Evolutionary conservation across 2,329 filamentous ascomycete species (phyloP).

Genomic region (Pseudovirgaria hyperparasitica): DNA sequence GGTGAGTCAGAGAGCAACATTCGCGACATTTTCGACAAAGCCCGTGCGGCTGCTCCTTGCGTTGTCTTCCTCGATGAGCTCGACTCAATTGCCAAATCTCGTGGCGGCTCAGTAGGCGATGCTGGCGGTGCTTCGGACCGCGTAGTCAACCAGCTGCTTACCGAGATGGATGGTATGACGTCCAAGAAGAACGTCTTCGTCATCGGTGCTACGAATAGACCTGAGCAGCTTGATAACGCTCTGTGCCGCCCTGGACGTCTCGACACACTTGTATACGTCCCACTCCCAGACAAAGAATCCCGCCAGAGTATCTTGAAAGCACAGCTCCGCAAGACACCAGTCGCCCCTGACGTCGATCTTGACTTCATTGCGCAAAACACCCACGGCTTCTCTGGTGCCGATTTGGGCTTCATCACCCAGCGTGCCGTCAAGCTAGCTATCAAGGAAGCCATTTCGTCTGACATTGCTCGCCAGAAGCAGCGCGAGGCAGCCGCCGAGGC

Average conservation of each 20-base stretch:
- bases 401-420: slow-evolving; percentile 98
- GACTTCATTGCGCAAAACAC: slow-evolving; percentile 91
- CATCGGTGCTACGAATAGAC: slow-evolving; percentile 96
- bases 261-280: slow-evolving; percentile 96
- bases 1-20: slow-evolving; percentile 99
- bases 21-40: slow-evolving; percentile 99
- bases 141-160: slow-evolving; percentile 98
- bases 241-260: slow-evolving; percentile 97
- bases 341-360: slow-evolving; percentile 76
- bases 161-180: slow-evolving; percentile 99
- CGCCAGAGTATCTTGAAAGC: slow-evolving; percentile 85
- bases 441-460: slow-evolving; percentile 82
- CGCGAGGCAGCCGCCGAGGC: slow-evolving; percentile 76
- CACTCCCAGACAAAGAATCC: slow-evolving; percentile 81
- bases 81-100: slow-evolving; percentile 98
- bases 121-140: slow-evolving; percentile 97
- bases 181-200: slow-evolving; percentile 99
- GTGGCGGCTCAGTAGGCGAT: slow-evolving; percentile 91
- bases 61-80: slow-evolving; percentile 98
- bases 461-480: slow-evolving; percentile 83
- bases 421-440: slow-evolving; percentile 98
- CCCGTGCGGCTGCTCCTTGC: slow-evolving; percentile 91
- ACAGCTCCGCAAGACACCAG: slow-evolving; percentile 95
- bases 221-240: slow-evolving; percentile 95
- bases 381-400: slow-evolving; percentile 97